These are phyloP conservation scores for Sugiyamaella boreocaroliniensis DNA, from an alignment of 805 yeast species.

Conservation along the genomic window DNA sequence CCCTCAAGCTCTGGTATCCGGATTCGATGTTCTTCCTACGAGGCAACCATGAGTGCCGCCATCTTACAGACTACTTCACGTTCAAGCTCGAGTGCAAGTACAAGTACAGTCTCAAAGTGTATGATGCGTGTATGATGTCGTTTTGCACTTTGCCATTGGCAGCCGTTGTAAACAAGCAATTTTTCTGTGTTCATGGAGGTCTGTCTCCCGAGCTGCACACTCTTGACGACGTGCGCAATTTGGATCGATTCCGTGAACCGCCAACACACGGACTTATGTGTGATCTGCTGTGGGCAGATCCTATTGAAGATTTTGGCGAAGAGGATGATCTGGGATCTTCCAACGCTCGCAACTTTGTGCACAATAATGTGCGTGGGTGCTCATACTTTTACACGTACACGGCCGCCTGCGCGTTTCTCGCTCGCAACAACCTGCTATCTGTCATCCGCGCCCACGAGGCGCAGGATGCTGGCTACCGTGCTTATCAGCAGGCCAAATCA, in stretches of 20 bases:
- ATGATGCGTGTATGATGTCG: conserved; percentile 66
- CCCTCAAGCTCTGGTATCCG: conserved; percentile 73
- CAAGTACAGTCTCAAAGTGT: conserved; percentile 61
- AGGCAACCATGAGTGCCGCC: conserved; percentile 94
- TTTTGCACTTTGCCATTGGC: conserved; percentile 87
- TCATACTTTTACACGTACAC: conserved; percentile 81
- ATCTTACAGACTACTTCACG: conserved; percentile 89
- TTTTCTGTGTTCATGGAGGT: conserved; percentile 96
- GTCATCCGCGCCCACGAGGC: conserved; percentile 96
- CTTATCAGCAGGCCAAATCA: conserved; percentile 77
- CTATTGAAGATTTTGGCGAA: conserved; percentile 79
- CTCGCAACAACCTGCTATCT: conserved; percentile 70
- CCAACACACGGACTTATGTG: conserved; percentile 93
- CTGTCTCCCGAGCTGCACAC: conserved; percentile 75
- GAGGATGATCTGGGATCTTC: conserved; percentile 31
- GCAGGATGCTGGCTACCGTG: conserved; percentile 93
- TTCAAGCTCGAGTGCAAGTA: conserved; percentile 85
- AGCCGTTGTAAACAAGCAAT: conserved; percentile 88
- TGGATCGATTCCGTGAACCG: conserved; percentile 84
- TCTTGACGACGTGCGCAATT: conserved; percentile 56
- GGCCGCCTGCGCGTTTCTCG: conserved; percentile 74
- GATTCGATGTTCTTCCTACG: conserved; percentile 70
- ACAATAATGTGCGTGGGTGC: conserved; percentile 81
- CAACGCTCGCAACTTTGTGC: conserved; percentile 40
- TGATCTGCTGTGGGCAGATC: conserved; percentile 94